Conservation (phyloP, 1,284 basidiomycete species). For the Ganoderma meredithae region DNA sequence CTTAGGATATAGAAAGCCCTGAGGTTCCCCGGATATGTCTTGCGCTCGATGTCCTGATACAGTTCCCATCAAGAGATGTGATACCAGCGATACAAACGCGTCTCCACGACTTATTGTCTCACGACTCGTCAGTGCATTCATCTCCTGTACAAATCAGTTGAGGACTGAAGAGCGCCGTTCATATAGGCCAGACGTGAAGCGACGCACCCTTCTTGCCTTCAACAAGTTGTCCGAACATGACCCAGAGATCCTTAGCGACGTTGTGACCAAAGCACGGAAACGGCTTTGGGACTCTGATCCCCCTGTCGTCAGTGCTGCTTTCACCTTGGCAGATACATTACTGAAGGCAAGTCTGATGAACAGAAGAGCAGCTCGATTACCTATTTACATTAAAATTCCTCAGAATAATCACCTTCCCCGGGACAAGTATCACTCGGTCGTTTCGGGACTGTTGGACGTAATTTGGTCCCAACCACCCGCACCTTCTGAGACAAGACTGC, state of each 20-base stretch:
- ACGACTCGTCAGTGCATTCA: conserved; percentile 69
- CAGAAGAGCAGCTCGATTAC: neutral
- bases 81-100: conserved; percentile 77
- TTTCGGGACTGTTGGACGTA: conserved; percentile 24
- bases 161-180: conserved; percentile 15
- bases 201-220: conserved; percentile 66
- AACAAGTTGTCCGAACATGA: conserved; percentile 59
- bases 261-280: conserved; percentile 51
- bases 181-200: conserved; percentile 62
- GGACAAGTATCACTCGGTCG: conserved; percentile 27
- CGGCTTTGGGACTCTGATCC: conserved; percentile 56
- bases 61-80: conserved; percentile 64
- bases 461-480: conserved; percentile 26
- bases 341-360: conserved; percentile 34
- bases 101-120: conserved; percentile 66
- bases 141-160: conserved; percentile 37
- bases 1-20: conserved; percentile 70
- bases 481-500: conserved; percentile 16
- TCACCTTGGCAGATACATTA: conserved; percentile 44
- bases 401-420: conserved; percentile 23
- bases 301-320: conserved; percentile 56
- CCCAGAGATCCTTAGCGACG: conserved; percentile 53
- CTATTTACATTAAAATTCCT: neutral
- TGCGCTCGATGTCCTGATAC: conserved; percentile 73
- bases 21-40: conserved; percentile 65